Evolutionary conservation across 495 filamentous ascomycete genomes (phyloP), one percentile per base, ranked within the genome.

Genomic region (Oidiodendron maius): DNA sequence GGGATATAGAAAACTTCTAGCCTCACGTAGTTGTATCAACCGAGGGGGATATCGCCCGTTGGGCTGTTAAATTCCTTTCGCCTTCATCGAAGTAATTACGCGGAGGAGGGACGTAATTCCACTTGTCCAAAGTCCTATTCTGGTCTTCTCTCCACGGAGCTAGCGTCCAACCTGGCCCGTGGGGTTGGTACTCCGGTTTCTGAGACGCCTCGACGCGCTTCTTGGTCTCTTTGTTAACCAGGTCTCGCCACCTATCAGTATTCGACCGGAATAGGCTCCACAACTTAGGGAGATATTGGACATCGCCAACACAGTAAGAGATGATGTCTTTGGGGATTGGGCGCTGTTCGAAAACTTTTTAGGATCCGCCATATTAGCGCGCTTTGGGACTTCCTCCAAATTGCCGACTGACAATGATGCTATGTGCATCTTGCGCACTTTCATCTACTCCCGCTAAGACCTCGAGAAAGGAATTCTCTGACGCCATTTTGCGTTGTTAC

Each of bases 261-360:
- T 66, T 46, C n/a, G n/a, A n/a, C n/a, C 28, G 50, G 67, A 71
- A n/a, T 43, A 16, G 3, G 11, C 40, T 38, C 59, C 64, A 64
- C 34, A 71, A 48, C 15, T 38, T 22, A 39, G 36, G 36, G n/a
- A 77, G 56, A 47, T 57, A 65, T 26, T 53, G 41, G 3, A 78
- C 71, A 56, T 76, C 72, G 16, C 65, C 61, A 16, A 62, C 64
- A 54, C 73, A 80, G 57, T 77, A 77, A 17, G 54, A 17, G 18
- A 67, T 53, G 11, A 75, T 65, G 3, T 69, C 65, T 1, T 63
- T 49, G 4, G 51, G 41, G 1, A 78, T 50, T 12, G 73, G 76
- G 1, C 75, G 69, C 2, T 42, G 17, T 38, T 74, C 69, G 57
- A 78, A 78, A 6, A 76, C 62, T 15, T 72, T 62, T 53, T 70